These are phyloP conservation scores for Atalantia buxifolia DNA, from an alignment of 345 rosid species.

Conservation along the genomic window DNA sequence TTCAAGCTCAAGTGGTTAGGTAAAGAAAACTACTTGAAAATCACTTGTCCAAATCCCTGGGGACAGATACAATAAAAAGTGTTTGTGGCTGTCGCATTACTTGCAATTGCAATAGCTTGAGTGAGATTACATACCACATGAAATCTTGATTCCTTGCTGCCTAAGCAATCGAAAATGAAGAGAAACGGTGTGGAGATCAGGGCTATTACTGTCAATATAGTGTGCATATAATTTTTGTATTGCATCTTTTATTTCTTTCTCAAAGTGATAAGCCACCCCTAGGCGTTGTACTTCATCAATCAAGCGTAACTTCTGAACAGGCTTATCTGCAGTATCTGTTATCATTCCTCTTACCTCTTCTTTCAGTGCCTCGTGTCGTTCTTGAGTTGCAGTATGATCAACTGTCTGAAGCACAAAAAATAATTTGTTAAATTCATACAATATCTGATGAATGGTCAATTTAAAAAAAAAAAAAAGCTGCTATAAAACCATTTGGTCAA, in stretches of 20 bases:
- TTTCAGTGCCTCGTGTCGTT: conserved; percentile 4
- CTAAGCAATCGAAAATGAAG: conserved; percentile 31
- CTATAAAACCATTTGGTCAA: neutral
- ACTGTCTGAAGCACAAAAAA: neutral
- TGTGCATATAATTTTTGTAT: conserved; percentile 1
- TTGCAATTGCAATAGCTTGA: too few relatives aligned
- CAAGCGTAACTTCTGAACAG: conserved; percentile 11
- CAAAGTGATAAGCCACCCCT: conserved; percentile 30
- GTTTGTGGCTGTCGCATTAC: too few relatives aligned
- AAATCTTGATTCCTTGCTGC: conserved; percentile 20
- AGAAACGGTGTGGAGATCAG: conserved; percentile 13
- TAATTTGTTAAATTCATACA: neutral
- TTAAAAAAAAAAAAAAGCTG: neutral
- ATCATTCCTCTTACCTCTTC: conserved; percentile 26
- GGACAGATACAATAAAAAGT: too few relatives aligned
- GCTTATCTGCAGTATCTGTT: neutral
- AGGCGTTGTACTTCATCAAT: conserved; percentile 32
- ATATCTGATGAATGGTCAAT: too few relatives aligned
- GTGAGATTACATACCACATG: conserved; percentile 14
- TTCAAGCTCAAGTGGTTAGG: too few relatives aligned
- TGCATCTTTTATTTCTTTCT: conserved; percentile 17
- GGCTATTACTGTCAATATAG: neutral
- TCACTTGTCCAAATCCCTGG: neutral
- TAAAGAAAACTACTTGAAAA: accelerated
- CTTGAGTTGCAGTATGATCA: neutral